phyloP scores from a whole-genome alignment of 2,329 filamentous ascomycete genomes.

The Pestalotiopsis sp. region DNA sequence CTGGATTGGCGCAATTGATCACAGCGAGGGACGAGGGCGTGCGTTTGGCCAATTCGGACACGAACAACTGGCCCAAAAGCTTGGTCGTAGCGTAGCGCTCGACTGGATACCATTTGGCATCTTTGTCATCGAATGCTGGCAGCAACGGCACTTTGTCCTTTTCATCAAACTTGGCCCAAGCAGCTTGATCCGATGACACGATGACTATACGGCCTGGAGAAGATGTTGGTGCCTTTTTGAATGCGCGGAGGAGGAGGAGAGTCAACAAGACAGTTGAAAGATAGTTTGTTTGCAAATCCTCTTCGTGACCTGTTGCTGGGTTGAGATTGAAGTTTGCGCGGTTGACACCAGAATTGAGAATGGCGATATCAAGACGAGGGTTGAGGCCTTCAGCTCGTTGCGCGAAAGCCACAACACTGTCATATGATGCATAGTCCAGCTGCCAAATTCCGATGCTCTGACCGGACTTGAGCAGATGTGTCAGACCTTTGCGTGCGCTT shows the following conservation, averaged over 20 bases:
- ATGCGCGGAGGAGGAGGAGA: slow-evolving; percentile 44
- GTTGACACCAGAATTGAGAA: slow-evolving; percentile 32
- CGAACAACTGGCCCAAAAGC: not conserved
- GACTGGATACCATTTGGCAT: slow-evolving; percentile 13
- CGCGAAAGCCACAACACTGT: slow-evolving; percentile 38
- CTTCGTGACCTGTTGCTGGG: slow-evolving; percentile 36
- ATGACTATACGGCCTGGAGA: slow-evolving; percentile 21
- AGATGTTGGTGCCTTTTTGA: slow-evolving; percentile 2
- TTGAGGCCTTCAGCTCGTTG: slow-evolving; percentile 27
- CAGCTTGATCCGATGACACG: slow-evolving; percentile 26
- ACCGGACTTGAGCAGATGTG: not conserved
- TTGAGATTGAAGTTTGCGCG: slow-evolving; percentile 19
- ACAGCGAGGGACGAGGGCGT: not conserved
- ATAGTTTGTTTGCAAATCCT: slow-evolving; percentile 50
- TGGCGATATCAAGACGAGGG: slow-evolving; percentile 35
- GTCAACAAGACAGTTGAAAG: slow-evolving; percentile 49
- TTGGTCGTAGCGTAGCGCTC: slow-evolving; percentile 22
- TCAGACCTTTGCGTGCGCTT: slow-evolving; percentile 30
- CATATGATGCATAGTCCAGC: slow-evolving; percentile 39
- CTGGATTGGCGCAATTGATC: not conserved
- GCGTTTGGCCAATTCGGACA: slow-evolving; percentile 2
- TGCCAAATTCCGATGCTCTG: slow-evolving; percentile 39
- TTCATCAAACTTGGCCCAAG: slow-evolving; percentile 16
- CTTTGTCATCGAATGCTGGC: slow-evolving; percentile 13
- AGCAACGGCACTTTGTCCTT: slow-evolving; percentile 19